Evolutionary conservation across 371 early-diverging fungal species (phyloP), one percentile per base, ranked within the genome.

Genomic region (Conidiobolus incongruus): DNA sequence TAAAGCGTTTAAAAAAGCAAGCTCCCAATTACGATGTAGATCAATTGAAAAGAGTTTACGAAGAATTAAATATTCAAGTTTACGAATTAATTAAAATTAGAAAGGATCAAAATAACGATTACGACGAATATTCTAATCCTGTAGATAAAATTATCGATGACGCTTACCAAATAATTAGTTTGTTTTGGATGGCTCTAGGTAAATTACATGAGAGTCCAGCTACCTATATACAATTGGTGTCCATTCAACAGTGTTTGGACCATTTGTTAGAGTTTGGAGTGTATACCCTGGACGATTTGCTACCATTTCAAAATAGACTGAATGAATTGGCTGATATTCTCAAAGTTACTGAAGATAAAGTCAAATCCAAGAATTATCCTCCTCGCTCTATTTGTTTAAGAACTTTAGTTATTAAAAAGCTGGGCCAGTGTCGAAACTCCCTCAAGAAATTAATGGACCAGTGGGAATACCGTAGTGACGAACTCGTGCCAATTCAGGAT

Each of bases 141-240:
- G 60, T 77, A 12, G 76, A 81, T 46, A 68, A 67, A 45, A 73
- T 79, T 16, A 52, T 81, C n/a, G 80, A 81, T 45, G 80, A 79
- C 35, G 73, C 76, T 46, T 79, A 75, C 67, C 74, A 77, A 32
- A 58, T 81, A 35, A 61, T 81, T 19, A 77, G 78, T 8, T 54
- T 81, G 39, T 81, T 79, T 49, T 81, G 73, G 48, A 68, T 81
- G 70, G 77, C 75, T 16, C 49, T 79, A 29, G 81, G 81, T 15
- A 77, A 77, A 47, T 77, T 71, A 52, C 64, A 68, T 40, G 79
- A 81, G 55, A 66, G 71, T 44, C 80, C 81, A 8, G 81, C 81
- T 23, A 76, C 77, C 1, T 79, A 81, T 54, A 77, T 73, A 1
- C 79, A 81, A 44, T 54, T 81, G 38, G 66, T 75, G 0, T 78